These are phyloP conservation scores for Cyclostephanos tholiformis DNA, from an alignment of 108 stramenopile genomes.

Conservation along the genomic window DNA sequence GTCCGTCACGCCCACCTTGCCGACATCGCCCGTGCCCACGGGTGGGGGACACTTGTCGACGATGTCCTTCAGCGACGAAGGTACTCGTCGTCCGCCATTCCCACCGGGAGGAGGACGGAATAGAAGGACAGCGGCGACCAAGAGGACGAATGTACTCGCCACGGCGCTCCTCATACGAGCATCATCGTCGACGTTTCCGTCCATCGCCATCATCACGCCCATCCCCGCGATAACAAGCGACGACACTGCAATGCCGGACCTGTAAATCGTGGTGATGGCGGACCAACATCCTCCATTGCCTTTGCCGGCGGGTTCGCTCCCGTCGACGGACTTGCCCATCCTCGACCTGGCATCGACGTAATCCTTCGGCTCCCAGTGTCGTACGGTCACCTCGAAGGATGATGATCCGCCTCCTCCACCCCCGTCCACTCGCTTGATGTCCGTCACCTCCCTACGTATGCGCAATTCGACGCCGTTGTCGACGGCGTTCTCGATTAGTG, in stretches of 20 bases:
- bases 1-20: conserved; percentile 58
- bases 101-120: conserved; percentile 12
- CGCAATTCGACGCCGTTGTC: conserved; percentile 87
- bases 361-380: conserved; percentile 73
- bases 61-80: conserved; percentile 37
- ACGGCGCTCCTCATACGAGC: conserved; percentile 27
- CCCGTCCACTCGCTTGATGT: conserved; percentile 30
- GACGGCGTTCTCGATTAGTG: conserved; percentile 82
- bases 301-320: conserved; percentile 18
- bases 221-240: conserved; percentile 25
- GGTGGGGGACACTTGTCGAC: conserved; percentile 57
- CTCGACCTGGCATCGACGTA: conserved; percentile 55
- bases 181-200: conserved; percentile 21
- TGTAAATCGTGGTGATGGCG: conserved; percentile 18
- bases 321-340: conserved; percentile 48
- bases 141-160: conserved; percentile 31
- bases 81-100: not conserved
- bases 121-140: conserved; percentile 28
- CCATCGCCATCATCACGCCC: conserved; percentile 45
- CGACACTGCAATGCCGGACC: conserved; percentile 28
- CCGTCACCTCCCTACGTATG: conserved; percentile 68
- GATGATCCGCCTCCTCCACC: conserved; percentile 4
- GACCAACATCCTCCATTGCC: no score
- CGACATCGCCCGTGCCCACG: conserved; percentile 50
- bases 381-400: conserved; percentile 42